Base-by-base conservation (phyloP, 768 basidiomycete species). In the Multifurca ochricompacta region DNA sequence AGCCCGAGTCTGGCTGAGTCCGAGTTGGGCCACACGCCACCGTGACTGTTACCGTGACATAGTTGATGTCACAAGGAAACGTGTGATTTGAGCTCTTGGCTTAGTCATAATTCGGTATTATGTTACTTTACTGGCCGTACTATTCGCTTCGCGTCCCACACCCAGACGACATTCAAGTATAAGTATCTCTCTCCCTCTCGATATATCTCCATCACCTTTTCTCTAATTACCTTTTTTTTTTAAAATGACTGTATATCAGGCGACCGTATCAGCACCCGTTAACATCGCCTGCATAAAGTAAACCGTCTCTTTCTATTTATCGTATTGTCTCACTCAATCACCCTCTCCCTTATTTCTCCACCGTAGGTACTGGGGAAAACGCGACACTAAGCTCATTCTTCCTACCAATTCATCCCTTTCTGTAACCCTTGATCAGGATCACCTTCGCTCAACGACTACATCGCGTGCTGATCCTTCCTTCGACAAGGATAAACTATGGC, bases 211-310 rank as follows among this genome's bases (percentile, higher is more conserved):
- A n/a, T 36, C 25, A 21, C 13, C 43, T 23, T 37, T 49, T 35
- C 41, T 31, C 25, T 60, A 37, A 28, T 58, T 36, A 42, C 46
- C 46, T 48, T 41, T 56, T 63, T n/a, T n/a, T n/a, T n/a, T n/a
- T n/a, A 61, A 60, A 69, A 85, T 84, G 82, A 62, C 80, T 56
- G 63, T 81, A 62, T 83, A 80, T 74, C 82, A 91, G 73, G 92
- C 91, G 7, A 96, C 93, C 13, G 82, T 83, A 0, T 88, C 92
- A 58, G 93, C 93, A 0, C 93, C 93, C 3, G 92, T 97, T 54
- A 97, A 97, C 71, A 97, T 97, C 65, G 93, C 93, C n/a, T 89
- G 87, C 67, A 96, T 97, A 73, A 97, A 97, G 93, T 94, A 54
- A 64, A 77, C 36, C 23, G n/a, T 16, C 28, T 34, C 39, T 23